These are phyloP conservation scores for Suaeda aralocaspica DNA, from an alignment of 148 eudicot species.

Conservation along the genomic window DNA sequence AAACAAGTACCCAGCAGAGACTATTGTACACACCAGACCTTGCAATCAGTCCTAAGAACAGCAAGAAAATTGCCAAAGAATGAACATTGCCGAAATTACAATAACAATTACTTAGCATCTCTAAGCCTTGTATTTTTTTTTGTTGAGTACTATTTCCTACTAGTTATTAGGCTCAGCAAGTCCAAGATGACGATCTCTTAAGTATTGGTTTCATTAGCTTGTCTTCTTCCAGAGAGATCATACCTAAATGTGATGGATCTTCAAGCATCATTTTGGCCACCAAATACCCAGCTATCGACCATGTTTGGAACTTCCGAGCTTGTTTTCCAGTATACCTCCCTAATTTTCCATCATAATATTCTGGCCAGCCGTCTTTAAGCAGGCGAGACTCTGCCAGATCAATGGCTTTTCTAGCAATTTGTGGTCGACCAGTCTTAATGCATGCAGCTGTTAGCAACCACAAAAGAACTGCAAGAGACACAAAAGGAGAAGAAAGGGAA, in stretches of 20 bases:
- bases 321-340: conserved; percentile 89
- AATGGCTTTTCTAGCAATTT: conserved; percentile 81
- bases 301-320: conserved; percentile 82
- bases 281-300: conserved; percentile 94
- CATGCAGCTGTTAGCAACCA: conserved; percentile 96
- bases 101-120: conserved; percentile 18
- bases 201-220: conserved; percentile 65
- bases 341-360: conserved; percentile 81
- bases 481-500: background rate
- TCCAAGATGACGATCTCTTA: conserved; percentile 90
- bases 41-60: conserved; percentile 27
- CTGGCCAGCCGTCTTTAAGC: conserved; percentile 91
- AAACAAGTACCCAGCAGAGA: conserved; percentile 26
- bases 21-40: conserved; percentile 40
- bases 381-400: conserved; percentile 81
- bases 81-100: conserved; percentile 22
- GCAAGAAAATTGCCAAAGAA: conserved; percentile 31
- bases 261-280: conserved; percentile 97
- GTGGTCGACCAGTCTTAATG: conserved; percentile 92
- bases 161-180: conserved; percentile 43
- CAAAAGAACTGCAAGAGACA: conserved; percentile 63
- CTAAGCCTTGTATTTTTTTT: conserved; percentile 11
- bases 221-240: conserved; percentile 92
- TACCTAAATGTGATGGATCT: conserved; percentile 93
- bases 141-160: conserved; percentile 17